Conservation (phyloP, 2,329 filamentous ascomycete species). For the Ascochyta lentis region DNA sequence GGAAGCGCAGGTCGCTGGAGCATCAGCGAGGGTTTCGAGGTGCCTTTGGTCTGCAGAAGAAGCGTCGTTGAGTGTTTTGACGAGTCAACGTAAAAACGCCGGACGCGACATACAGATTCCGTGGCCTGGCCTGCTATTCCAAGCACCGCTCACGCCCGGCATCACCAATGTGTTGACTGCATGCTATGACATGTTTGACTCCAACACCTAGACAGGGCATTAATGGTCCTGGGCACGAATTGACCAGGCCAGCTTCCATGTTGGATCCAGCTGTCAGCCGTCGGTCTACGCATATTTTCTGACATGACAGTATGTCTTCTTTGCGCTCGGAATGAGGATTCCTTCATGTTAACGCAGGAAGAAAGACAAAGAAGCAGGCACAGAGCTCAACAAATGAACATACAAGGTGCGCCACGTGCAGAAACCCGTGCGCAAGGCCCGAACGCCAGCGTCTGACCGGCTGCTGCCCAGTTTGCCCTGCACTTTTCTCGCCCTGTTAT, state of each 20-base stretch:
- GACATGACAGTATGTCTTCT: too few relatives aligned
- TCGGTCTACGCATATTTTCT: too few relatives aligned
- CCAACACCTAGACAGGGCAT: too few relatives aligned
- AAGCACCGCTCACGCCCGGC: not conserved
- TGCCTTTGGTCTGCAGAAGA: conserved; percentile 12
- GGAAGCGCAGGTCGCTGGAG: conserved; percentile 11
- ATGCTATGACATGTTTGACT: not conserved
- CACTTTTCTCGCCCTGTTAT: not conserved
- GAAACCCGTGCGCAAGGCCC: not conserved
- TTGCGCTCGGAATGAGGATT: not conserved
- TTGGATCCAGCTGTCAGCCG: too few relatives aligned
- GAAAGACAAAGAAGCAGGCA: not conserved
- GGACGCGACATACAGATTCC: not conserved
- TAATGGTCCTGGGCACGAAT: too few relatives aligned
- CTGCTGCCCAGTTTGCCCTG: not conserved
- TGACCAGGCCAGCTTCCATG: too few relatives aligned
- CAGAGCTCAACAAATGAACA: not conserved
- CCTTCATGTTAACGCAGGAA: not conserved
- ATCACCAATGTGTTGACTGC: not conserved
- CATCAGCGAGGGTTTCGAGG: conserved; percentile 10
- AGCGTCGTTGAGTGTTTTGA: conserved; percentile 4
- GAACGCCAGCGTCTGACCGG: not conserved
- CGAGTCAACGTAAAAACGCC: not conserved
- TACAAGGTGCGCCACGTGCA: not conserved
- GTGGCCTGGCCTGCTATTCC: not conserved